A percentile compares a stretch with the other conserved stretches of the same genome.
Conservation (phyloP, 257 asterid genomes). For the Hygrophila difformis region DNA sequence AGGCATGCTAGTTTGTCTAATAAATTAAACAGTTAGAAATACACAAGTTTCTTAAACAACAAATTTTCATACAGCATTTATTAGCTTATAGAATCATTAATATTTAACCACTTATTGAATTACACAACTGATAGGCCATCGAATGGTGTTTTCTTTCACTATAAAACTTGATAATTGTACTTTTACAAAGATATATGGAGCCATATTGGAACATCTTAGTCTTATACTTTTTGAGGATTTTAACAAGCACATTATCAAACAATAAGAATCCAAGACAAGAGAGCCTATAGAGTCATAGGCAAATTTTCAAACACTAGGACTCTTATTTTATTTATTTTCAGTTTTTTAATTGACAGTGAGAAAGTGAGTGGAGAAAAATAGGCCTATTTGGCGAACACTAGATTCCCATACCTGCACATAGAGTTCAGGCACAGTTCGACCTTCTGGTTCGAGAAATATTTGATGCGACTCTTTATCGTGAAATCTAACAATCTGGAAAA, state of each 20-base stretch:
- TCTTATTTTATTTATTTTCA: too few species aligned
- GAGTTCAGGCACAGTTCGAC: constrained; percentile 92
- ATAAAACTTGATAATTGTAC: too few species aligned
- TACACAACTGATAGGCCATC: too few species aligned
- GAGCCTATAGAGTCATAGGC: too few species aligned
- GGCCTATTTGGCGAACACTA: too few species aligned
- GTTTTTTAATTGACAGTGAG: too few species aligned
- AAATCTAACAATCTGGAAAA: constrained; percentile 79
- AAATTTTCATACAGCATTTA: background rate
- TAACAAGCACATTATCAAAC: constrained; percentile 2
- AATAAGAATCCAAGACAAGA: constrained; percentile 6
- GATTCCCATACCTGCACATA: constrained; percentile 72
- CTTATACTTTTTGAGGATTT: constrained; percentile 8
- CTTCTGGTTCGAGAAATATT: constrained; percentile 98
- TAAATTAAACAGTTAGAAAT: background rate
- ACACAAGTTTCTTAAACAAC: background rate
- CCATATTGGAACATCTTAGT: background rate
- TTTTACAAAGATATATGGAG: too few species aligned
- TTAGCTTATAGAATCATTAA: too few species aligned
- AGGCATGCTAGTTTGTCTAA: background rate
- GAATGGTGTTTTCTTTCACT: too few species aligned
- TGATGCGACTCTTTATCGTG: constrained; percentile 97
- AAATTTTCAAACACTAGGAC: too few species aligned
- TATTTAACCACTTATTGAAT: too few species aligned
- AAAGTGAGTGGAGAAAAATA: too few species aligned